Conservation (phyloP, 176 grass and related monocot genomes). For the Canna indica region DNA sequence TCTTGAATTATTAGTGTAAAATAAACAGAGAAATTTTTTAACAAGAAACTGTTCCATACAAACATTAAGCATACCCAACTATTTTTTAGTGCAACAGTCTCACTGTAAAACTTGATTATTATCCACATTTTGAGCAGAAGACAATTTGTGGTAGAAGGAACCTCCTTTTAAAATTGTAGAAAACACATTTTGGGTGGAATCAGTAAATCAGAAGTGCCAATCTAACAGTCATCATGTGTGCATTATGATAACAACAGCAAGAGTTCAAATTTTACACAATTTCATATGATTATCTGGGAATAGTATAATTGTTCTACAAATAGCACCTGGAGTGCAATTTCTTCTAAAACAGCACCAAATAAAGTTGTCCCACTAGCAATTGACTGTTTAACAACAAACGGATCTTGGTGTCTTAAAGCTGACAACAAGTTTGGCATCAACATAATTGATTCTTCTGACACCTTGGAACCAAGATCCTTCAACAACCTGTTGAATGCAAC, state of each 20-base stretch:
- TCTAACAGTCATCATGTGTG: not conserved
- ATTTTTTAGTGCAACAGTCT: not conserved
- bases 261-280: slow-evolving; percentile 36
- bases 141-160: not conserved
- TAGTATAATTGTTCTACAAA: slow-evolving; percentile 28
- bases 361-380: slow-evolving; percentile 97
- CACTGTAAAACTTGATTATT: not conserved
- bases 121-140: not conserved
- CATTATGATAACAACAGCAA: slow-evolving; percentile 37
- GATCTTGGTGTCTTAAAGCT: slow-evolving; percentile 70
- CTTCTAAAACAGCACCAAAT: slow-evolving; percentile 96
- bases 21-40: not conserved
- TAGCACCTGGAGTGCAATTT: slow-evolving; percentile 99
- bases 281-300: slow-evolving; percentile 53
- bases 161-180: not conserved
- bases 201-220: not conserved
- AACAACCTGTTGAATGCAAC: slow-evolving; percentile 54
- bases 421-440: slow-evolving; percentile 97
- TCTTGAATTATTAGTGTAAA: not conserved
- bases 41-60: not conserved
- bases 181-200: slow-evolving; percentile 9
- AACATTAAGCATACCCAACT: not conserved
- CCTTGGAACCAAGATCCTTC: slow-evolving; percentile 53
- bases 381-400: slow-evolving; percentile 72
- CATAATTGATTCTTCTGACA: slow-evolving; percentile 69